phyloP scores from a whole-genome alignment of 306 rosid species.

The Erythrophleum fordii region DNA sequence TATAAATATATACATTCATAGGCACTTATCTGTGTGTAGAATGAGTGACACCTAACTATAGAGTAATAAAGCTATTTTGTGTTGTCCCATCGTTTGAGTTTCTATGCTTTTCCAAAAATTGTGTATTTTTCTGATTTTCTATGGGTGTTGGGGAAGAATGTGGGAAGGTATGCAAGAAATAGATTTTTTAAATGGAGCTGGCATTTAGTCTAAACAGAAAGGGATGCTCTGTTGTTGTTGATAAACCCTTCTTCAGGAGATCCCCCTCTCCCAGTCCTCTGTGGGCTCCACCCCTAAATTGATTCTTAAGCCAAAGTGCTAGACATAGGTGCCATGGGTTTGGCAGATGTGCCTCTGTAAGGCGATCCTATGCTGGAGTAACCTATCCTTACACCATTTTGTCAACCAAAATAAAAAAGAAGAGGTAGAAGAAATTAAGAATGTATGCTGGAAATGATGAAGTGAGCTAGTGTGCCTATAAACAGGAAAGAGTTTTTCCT shows the following conservation, averaged over 20 bases:
- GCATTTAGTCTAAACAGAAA: slow-evolving; percentile 13
- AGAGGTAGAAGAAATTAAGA: slow-evolving; percentile 13
- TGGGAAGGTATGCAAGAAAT: slow-evolving; percentile 26
- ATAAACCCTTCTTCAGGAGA: neutral
- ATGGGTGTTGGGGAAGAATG: slow-evolving; percentile 13
- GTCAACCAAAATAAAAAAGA: neutral
- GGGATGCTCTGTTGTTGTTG: slow-evolving; percentile 20
- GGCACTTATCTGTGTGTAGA: slow-evolving; percentile 5
- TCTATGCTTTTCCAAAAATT: neutral
- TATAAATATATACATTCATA: slow-evolving; percentile 27
- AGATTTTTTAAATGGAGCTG: slow-evolving; percentile 20
- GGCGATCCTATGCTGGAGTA: neutral
- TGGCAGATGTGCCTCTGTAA: neutral
- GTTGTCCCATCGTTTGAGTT: slow-evolving; percentile 14
- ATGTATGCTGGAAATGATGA: slow-evolving; percentile 7
- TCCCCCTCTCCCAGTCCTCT: neutral
- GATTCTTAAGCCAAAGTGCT: neutral
- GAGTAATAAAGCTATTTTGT: slow-evolving; percentile 22
- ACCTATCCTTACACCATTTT: neutral
- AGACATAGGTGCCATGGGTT: neutral
- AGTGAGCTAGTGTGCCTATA: slow-evolving; percentile 19
- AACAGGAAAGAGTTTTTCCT: neutral
- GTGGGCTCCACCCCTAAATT: neutral
- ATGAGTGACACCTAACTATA: slow-evolving; percentile 7
- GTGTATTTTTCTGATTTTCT: neutral